phyloP scores from a whole-genome alignment of 306 rosid species.

The Abrus precatorius region DNA sequence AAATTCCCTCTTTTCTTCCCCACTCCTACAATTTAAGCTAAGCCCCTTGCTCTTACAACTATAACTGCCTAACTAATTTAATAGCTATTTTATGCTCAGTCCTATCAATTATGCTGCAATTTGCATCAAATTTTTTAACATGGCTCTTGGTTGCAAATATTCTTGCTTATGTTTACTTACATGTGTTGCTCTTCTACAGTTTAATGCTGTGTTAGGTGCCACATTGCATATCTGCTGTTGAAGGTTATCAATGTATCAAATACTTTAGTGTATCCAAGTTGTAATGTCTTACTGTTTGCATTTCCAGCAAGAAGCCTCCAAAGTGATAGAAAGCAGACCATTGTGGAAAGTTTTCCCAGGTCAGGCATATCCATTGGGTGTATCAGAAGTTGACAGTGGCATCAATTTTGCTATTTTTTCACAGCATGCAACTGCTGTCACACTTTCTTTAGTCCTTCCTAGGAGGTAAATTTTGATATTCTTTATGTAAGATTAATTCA shows the following conservation, averaged over 20 bases:
- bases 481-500: conserved; percentile 23
- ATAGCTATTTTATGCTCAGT: conserved; percentile 11
- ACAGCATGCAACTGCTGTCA: conserved; percentile 87
- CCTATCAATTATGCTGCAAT: conserved; percentile 1
- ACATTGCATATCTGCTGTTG: conserved; percentile 26
- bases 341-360: conserved; percentile 73
- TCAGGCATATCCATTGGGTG: conserved; percentile 87
- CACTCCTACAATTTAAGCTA: not conserved
- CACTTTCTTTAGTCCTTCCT: conserved; percentile 73
- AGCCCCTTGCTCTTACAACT: not conserved
- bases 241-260: conserved; percentile 32
- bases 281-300: conserved; percentile 44
- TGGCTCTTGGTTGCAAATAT: not conserved
- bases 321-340: conserved; percentile 54
- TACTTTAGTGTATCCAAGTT: conserved; percentile 35
- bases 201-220: not conserved
- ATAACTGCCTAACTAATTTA: not conserved
- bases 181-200: not conserved
- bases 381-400: conserved; percentile 79
- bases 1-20: not conserved
- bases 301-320: conserved; percentile 71
- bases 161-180: conserved; percentile 33
- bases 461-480: conserved; percentile 62
- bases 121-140: not conserved
- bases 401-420: conserved; percentile 93